Conservation (phyloP, 1,139 yeast genomes). For the Pichia norvegensis region DNA sequence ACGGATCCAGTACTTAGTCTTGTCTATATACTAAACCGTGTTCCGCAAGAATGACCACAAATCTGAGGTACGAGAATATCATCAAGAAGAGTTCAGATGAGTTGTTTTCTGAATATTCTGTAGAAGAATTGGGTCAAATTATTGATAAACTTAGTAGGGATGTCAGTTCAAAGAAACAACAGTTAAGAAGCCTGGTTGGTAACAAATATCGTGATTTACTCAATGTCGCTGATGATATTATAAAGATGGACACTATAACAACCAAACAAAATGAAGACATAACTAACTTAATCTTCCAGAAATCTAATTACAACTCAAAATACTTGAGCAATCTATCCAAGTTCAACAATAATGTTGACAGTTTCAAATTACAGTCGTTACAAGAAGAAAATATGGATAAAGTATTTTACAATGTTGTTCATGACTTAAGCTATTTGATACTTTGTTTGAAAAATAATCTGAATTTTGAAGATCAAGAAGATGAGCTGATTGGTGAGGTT, state of each 20-base stretch:
- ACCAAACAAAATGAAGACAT: slow-evolving; percentile 22
- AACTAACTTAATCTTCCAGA: slow-evolving; percentile 22
- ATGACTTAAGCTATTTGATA: slow-evolving; percentile 20
- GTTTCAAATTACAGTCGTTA: slow-evolving; percentile 5
- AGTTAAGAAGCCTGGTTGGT: slow-evolving; percentile 55
- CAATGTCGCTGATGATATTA: slow-evolving; percentile 61
- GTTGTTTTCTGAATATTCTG: slow-evolving; percentile 22
- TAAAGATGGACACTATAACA: slow-evolving; percentile 42
- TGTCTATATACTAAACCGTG: too few species aligned
- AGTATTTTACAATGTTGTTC: slow-evolving; percentile 22
- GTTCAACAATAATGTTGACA: slow-evolving; percentile 10
- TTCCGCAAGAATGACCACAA: too few species aligned
- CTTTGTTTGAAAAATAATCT: slow-evolving; percentile 13
- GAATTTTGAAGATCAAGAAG: background rate
- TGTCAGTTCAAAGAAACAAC: slow-evolving; percentile 30
- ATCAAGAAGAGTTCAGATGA: slow-evolving; percentile 14
- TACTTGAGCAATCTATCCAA: slow-evolving; percentile 17
- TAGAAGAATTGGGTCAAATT: slow-evolving; percentile 23
- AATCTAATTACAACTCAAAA: slow-evolving; percentile 22
- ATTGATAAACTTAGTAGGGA: slow-evolving; percentile 18
- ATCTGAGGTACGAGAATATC: slow-evolving; percentile 2
- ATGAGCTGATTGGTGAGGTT: background rate
- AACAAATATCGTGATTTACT: slow-evolving; percentile 59
- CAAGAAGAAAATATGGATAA: slow-evolving; percentile 15
- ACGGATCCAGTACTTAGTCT: too few species aligned